Conservation (phyloP, 495 filamentous ascomycete genomes). For the Trichoderma gamsii region DNA sequence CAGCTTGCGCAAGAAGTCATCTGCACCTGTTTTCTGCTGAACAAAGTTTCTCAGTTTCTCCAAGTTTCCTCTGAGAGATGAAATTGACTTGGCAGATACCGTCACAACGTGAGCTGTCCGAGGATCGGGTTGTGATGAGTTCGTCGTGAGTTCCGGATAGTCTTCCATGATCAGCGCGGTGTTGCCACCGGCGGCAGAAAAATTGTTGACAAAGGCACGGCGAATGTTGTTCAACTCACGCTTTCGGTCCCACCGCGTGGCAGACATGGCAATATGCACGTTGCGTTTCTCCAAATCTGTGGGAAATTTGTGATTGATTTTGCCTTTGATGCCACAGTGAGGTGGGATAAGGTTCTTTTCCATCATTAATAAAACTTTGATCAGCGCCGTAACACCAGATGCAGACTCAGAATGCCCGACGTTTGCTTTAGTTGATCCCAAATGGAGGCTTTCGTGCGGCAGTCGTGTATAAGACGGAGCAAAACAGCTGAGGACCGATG, state of each 20-base stretch:
- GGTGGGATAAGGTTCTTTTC: slow-evolving; percentile 76
- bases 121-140: slow-evolving; percentile 32
- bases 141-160: slow-evolving; percentile 25
- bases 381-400: slow-evolving; percentile 73
- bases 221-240: slow-evolving; percentile 50
- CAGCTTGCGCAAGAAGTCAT: slow-evolving; percentile 47
- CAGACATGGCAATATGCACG: slow-evolving; percentile 54
- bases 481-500: slow-evolving; percentile 71
- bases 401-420: slow-evolving; percentile 87
- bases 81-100: slow-evolving; percentile 54
- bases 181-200: slow-evolving; percentile 64
- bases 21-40: slow-evolving; percentile 42
- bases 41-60: slow-evolving; percentile 48
- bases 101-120: slow-evolving; percentile 50
- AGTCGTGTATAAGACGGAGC: slow-evolving; percentile 57
- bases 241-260: slow-evolving; percentile 29
- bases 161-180: slow-evolving; percentile 60
- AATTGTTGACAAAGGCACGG: slow-evolving; percentile 63
- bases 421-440: slow-evolving; percentile 85
- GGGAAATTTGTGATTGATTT: slow-evolving; percentile 75
- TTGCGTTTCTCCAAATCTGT: slow-evolving; percentile 44
- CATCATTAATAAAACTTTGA: slow-evolving; percentile 87
- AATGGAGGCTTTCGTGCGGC: slow-evolving; percentile 63
- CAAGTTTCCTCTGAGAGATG: slow-evolving; percentile 48
- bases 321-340: slow-evolving; percentile 80